Percentiles rank a stretch among this genome's conserved stretches.
phyloP scores from a whole-genome alignment of 306 rosid genomes.

The Cicer bijugum region DNA sequence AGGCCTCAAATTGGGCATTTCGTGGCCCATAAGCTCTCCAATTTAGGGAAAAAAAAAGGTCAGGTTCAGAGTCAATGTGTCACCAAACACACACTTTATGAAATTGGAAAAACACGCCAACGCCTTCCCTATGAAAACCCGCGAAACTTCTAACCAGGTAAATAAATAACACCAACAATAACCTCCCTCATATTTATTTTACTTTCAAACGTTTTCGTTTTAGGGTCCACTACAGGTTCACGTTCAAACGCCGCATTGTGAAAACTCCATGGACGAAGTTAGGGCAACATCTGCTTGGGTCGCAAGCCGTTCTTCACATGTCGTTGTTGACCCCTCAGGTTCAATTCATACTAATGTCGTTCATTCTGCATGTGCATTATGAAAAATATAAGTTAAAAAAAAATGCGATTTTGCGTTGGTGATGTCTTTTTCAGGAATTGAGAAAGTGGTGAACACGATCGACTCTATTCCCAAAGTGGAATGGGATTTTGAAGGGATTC shows the following conservation, averaged over 20 bases:
- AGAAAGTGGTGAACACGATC: conserved; percentile 70
- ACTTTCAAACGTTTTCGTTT: background rate
- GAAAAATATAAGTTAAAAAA: background rate
- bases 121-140: conserved; percentile 46
- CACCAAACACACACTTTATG: background rate
- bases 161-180: background rate
- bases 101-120: background rate
- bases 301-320: conserved; percentile 79
- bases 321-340: conserved; percentile 82
- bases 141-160: conserved; percentile 58
- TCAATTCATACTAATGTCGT: conserved; percentile 5
- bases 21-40: background rate
- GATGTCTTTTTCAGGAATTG: conserved; percentile 64
- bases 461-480: conserved; percentile 79
- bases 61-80: background rate
- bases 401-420: background rate
- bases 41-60: background rate
- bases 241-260: conserved; percentile 36
- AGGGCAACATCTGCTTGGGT: conserved; percentile 95
- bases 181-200: background rate
- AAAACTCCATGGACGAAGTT: conserved; percentile 76
- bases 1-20: conserved; percentile 20
- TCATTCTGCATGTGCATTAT: background rate
- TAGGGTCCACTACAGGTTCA: conserved; percentile 48
- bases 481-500: conserved; percentile 99